Percentiles rank a stretch among this genome's conserved stretches.
Conservation (phyloP, 2,329 filamentous ascomycete species). For the Colletotrichum filicis region DNA sequence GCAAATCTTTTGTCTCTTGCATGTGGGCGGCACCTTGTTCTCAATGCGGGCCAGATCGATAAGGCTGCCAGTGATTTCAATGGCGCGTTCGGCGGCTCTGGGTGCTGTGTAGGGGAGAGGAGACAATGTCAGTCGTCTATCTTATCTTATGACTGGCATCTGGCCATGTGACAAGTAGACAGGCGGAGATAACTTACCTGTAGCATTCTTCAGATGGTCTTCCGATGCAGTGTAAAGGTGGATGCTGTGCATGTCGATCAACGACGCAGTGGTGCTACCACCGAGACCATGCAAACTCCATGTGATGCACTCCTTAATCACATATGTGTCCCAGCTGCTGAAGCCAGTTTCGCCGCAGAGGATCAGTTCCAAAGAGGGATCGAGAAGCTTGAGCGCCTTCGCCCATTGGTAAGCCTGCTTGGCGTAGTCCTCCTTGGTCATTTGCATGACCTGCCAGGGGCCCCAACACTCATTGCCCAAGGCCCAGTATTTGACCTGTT, state of each 20-base stretch:
- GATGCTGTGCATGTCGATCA: constrained; percentile 85
- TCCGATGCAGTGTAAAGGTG: constrained; percentile 78
- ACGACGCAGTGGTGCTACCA: constrained; percentile 45
- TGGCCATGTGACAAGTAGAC: too few species aligned
- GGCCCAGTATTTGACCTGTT: constrained; percentile 81
- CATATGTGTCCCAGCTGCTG: constrained; percentile 78
- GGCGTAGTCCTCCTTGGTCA: constrained; percentile 76
- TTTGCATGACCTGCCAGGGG: constrained; percentile 74
- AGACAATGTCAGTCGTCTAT: background rate
- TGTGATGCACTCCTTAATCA: constrained; percentile 74
- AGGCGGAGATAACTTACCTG: constrained; percentile 39
- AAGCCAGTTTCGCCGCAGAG: constrained; percentile 79
- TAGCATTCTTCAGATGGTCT: constrained; percentile 60
- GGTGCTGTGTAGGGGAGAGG: constrained; percentile 59
- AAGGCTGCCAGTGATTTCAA: constrained; percentile 74
- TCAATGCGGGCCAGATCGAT: constrained; percentile 81
- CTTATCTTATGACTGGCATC: background rate
- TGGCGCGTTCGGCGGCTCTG: constrained; percentile 76
- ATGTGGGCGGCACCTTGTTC: constrained; percentile 67
- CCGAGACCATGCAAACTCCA: constrained; percentile 47
- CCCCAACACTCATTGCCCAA: constrained; percentile 82
- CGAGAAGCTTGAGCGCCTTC: constrained; percentile 77
- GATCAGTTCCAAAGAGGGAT: constrained; percentile 76
- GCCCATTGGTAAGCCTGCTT: constrained; percentile 78
- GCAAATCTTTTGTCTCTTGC: constrained; percentile 77